Evolutionary conservation across 164 flowering plant species (phyloP), one percentile per base, ranked within the genome.

Genomic region (Vitis amurensis): DNA sequence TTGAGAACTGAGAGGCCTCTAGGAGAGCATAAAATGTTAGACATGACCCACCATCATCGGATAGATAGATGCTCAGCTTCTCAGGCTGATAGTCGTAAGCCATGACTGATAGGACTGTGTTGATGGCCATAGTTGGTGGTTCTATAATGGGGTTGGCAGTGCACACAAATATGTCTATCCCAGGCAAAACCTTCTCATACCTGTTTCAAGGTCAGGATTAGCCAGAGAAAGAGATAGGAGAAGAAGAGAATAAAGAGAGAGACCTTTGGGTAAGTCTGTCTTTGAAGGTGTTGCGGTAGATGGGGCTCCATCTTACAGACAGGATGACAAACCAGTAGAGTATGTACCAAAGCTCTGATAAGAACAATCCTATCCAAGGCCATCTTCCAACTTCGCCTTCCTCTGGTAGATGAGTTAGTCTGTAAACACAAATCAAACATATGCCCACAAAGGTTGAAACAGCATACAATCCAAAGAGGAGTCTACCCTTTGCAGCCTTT

Each of bases 111-210:
- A 85, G 71, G n/a, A 77, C 81, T 0, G 81, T 83, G 76, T 78
- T 83, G 19, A 83, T 66, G 64, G 80, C 86, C 66, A 81, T 61
- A 0, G 49, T 27, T 27, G 86, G 85, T 55, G 86, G 86, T 68
- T 83, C 86, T 7, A 78, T 68, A 2, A 8, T 53, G 8, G 82
- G 85, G 72, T 85, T 84, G 5, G 86, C 88, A 0, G 88, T 85
- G 77, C 85, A 85, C 59, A 81, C 82, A 10, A 74, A 85, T 5
- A 81, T 67, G 72, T 85, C 88, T 15, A 80, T 74, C 1, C 63
- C 68, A 0, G 86, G 84, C 50, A 85, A 66, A 15, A 73, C 67
- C 3, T 71, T 63, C 61, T 68, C 76, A 49, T 64, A 61, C 61
- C 80, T 37, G 44, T 37, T 37, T 37, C 44, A 37, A 37, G 7